Percentiles rank a stretch among this genome's conserved stretches.
Evolutionary conservation across 805 yeast species (phyloP).

Genomic region (Yarrowia sp.): DNA sequence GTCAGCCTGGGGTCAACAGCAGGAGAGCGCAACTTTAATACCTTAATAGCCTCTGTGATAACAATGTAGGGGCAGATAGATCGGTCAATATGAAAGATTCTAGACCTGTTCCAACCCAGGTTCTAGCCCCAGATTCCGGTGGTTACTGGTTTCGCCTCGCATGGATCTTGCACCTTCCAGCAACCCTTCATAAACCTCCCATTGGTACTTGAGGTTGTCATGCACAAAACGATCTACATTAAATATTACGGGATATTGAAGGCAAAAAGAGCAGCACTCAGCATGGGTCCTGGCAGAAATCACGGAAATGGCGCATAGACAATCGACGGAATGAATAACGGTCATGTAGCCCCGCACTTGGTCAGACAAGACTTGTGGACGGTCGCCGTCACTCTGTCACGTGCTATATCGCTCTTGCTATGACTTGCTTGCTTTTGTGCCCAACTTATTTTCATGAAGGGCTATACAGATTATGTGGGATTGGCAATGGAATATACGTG

Average conservation of each 20-base stretch:
- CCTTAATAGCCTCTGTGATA: background rate
- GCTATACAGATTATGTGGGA: too few relatives aligned
- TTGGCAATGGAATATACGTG: background rate
- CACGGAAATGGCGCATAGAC: background rate
- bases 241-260: conserved; percentile 18
- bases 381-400: background rate
- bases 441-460: background rate
- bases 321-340: background rate
- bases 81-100: too few relatives aligned
- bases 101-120: too few relatives aligned
- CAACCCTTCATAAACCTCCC: too few relatives aligned
- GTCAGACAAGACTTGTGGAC: too few relatives aligned
- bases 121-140: too few relatives aligned
- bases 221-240: conserved; percentile 17
- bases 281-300: background rate
- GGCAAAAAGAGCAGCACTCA: conserved; percentile 15
- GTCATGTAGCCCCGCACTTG: background rate
- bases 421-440: background rate
- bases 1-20: conserved; percentile 8
- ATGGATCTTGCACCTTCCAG: too few relatives aligned
- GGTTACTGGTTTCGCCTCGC: too few relatives aligned
- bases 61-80: too few relatives aligned
- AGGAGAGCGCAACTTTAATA: background rate
- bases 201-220: background rate
- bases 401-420: background rate